phyloP scores from a whole-genome alignment of 108 stramenopile species.

The Conticribra guillardii region DNA sequence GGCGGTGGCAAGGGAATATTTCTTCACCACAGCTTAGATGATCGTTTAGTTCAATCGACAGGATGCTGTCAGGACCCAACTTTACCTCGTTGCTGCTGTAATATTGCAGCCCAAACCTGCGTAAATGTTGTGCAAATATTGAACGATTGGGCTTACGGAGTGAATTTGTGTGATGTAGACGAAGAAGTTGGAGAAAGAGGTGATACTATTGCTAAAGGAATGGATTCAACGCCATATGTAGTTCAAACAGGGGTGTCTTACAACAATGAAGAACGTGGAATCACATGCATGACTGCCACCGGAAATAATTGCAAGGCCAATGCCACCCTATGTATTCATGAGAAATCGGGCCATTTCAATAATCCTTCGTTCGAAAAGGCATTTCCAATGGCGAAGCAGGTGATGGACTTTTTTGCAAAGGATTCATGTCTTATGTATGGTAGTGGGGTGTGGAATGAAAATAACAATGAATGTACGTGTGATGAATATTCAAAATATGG shows the following conservation, averaged over 20 bases:
- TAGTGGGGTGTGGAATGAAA: constrained; percentile 26
- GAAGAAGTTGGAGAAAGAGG: background rate
- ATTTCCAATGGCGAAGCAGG: constrained; percentile 46
- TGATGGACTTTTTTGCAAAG: constrained; percentile 55
- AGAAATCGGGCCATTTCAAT: constrained; percentile 55
- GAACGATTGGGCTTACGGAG: constrained; percentile 25
- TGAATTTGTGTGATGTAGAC: constrained; percentile 35
- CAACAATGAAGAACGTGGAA: constrained; percentile 2
- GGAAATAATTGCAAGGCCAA: constrained; percentile 37
- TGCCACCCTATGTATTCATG: constrained; percentile 50
- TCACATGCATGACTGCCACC: constrained; percentile 21
- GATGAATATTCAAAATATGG: background rate
- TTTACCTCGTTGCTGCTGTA: constrained; percentile 60
- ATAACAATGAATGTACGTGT: constrained; percentile 17
- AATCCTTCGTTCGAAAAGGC: constrained; percentile 40
- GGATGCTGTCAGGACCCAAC: constrained; percentile 60
- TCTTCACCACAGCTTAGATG: constrained; percentile 55
- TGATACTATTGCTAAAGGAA: background rate
- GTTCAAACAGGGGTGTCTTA: constrained; percentile 13
- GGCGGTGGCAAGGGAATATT: constrained; percentile 45
- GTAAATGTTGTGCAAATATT: constrained; percentile 28
- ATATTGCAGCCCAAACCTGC: constrained; percentile 49
- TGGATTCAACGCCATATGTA: background rate
- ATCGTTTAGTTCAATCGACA: constrained; percentile 47
- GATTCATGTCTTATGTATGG: constrained; percentile 44